Evolutionary conservation across 2,329 filamentous ascomycete genomes (phyloP).

Genomic region (Fusarium equiseti): DNA sequence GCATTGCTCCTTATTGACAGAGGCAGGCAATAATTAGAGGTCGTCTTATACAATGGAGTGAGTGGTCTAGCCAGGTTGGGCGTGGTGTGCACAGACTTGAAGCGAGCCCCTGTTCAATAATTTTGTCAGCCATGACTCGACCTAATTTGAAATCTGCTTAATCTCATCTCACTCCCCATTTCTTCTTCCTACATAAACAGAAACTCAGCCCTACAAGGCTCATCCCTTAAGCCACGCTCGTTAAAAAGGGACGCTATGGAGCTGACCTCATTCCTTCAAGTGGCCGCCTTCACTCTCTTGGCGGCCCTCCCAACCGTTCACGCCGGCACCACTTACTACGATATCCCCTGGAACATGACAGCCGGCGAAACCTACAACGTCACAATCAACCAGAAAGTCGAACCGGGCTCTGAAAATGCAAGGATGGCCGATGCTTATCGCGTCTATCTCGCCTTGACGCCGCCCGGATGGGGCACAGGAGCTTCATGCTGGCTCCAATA

Average conservation of each 20-base stretch:
- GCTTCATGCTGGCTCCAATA: conserved; percentile 41
- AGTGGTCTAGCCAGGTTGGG: conserved; percentile 19
- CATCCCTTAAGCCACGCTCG: not conserved
- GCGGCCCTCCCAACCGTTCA: conserved; percentile 9
- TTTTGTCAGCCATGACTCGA: conserved; percentile 18
- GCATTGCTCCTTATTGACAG: too few relatives aligned
- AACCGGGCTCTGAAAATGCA: conserved; percentile 19
- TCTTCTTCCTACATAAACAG: not conserved
- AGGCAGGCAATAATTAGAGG: not conserved
- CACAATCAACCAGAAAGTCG: conserved; percentile 33
- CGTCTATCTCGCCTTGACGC: conserved; percentile 38
- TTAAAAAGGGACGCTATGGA: conserved; percentile 20
- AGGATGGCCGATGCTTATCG: conserved; percentile 35
- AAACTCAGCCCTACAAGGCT: not conserved
- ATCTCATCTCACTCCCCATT: not conserved
- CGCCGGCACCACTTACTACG: conserved; percentile 21
- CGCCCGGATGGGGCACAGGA: conserved; percentile 41
- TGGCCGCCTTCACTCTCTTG: conserved; percentile 35
- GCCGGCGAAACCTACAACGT: conserved; percentile 24
- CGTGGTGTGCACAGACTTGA: conserved; percentile 2
- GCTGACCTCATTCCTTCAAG: conserved; percentile 17
- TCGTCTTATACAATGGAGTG: conserved; percentile 1
- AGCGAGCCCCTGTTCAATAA: conserved; percentile 19
- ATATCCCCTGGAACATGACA: conserved; percentile 41
- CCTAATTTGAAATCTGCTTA: conserved; percentile 8